phyloP scores from a whole-genome alignment of 768 basidiomycete genomes.

The Agrocybe pediades region DNA sequence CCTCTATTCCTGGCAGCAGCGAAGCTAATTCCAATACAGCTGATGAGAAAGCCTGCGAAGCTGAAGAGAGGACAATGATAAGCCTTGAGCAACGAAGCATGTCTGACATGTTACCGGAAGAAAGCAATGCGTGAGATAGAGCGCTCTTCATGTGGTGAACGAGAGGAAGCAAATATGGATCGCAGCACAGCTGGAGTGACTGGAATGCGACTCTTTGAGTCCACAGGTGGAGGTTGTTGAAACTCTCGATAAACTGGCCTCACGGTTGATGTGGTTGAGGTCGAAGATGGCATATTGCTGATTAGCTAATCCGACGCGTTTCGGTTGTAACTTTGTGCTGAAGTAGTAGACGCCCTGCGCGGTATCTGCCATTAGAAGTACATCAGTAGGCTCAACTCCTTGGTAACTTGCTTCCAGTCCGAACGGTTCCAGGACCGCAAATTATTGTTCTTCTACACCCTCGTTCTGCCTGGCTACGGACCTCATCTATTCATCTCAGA shows the following conservation, averaged over 20 bases:
- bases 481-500: too few species aligned
- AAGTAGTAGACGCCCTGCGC: too few species aligned
- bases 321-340: too few species aligned
- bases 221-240: slow-evolving; percentile 38
- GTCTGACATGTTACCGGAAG: slow-evolving; percentile 58
- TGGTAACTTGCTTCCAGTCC: too few species aligned
- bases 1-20: slow-evolving; percentile 72
- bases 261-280: slow-evolving; percentile 54
- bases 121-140: slow-evolving; percentile 85
- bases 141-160: slow-evolving; percentile 79
- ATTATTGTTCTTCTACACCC: too few species aligned
- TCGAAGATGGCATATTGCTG: slow-evolving; percentile 44
- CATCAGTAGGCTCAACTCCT: too few species aligned
- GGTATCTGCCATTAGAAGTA: too few species aligned
- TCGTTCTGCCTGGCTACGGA: too few species aligned
- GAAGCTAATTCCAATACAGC: slow-evolving; percentile 79
- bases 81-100: slow-evolving; percentile 1
- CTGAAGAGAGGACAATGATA: slow-evolving; percentile 35
- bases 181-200: slow-evolving; percentile 82
- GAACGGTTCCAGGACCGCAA: too few species aligned
- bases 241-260: slow-evolving; percentile 34
- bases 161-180: slow-evolving; percentile 85
- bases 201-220: slow-evolving; percentile 66
- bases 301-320: slow-evolving; percentile 9
- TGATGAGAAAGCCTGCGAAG: slow-evolving; percentile 81